Evolutionary conservation across 2,329 filamentous ascomycete species (phyloP), one percentile per base, ranked within the genome.

Genomic region (Diplodia scrobiculata): DNA sequence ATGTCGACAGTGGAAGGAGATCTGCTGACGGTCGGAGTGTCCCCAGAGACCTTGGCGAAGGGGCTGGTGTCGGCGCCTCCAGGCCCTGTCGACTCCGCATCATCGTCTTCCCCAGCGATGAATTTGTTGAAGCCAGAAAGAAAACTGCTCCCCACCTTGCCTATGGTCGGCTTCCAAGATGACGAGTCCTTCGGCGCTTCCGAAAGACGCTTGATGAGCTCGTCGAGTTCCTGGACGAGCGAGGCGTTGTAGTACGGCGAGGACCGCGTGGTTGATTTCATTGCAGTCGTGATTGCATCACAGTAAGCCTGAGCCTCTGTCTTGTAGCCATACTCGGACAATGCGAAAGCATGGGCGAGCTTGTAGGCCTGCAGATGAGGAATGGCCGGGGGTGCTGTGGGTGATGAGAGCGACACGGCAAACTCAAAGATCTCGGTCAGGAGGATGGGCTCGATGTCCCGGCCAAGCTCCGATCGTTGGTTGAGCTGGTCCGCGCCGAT

Each of bases 341-440:
- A 83, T 13, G 87, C 85, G 72, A 90, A 86, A 7, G 95, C 95
- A 77, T 97, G 91, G 66, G 95, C 88, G 50, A 98, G 83, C 78
- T 98, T 99, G 83, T 96, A 98, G 1, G 89, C 87, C 66, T 96
- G 87, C 38, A 99, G 80, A 77, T 99, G 93, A 13, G 94, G 91
- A 67, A 91, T 85, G 48, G 85, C 84, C 38, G 86, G 80, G 0
- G 83, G 77, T 10, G 83, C 78, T 10, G 67, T 67, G 32, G 70
- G 81, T 25, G 84, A 84, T 2, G 89, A 83, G 14, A 98, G 84
- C 10, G 91, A 91, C 11, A 91, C 82, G 0, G 91, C 92, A 75
- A 92, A 98, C 75, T 99, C 95, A 73, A 96, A 98, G 0, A 97
- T 87, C 76, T 99, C 95, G 50, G 92, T 98, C n/a, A 99, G 84